Evolutionary conservation across 2,329 filamentous ascomycete species (phyloP), one percentile per base, ranked within the genome.

Genomic region (Alternaria brassicae): DNA sequence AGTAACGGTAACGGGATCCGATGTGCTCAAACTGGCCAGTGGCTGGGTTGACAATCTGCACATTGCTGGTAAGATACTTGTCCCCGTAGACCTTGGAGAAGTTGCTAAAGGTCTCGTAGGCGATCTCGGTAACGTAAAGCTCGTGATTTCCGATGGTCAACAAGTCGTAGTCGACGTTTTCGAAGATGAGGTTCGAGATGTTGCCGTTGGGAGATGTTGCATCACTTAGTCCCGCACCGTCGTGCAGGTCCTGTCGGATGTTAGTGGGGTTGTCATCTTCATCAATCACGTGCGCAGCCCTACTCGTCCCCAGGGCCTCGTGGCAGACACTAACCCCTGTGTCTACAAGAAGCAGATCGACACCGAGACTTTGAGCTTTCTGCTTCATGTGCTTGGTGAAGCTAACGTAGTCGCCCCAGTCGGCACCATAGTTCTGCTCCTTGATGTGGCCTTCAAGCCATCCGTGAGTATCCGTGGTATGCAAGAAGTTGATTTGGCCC

Each of bases 401-500:
- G 54, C 84, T 84, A 40, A 86, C 85, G 72, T 85, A 88, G 71
- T 89, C 87, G 23, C 87, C 87, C 85, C 86, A 89, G 69, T 89
- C 87, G 2, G 86, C 87, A 39, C 86, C 86, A 61, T 88, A 89
- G 68, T 87, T 88, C 66, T 81, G 79, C 74, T 89, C 85, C 65
- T 88, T 87, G 62, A 88, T 72, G 68, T 88, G 84, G 3, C 85
- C 84, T 66, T 85, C 83, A 17, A 88, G 79, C 86, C 86, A 87
- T 19, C 85, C 85, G 69, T 88, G 85, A 0, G 85, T 87, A 62
- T 88, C 86, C 3, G 85, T 87, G 2, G 85, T 88, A 65, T 88
- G 86, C 23, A 89, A 80, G 77, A 97, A 86, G 67, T 89, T 89
- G 66, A 89, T 74, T 71, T 89, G 84, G 2, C 86, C 86, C 87